A percentile compares a stretch with the other conserved stretches of the same genome.
phyloP scores from a whole-genome alignment of 108 stramenopile species.

The Skeletonema costatum region DNA sequence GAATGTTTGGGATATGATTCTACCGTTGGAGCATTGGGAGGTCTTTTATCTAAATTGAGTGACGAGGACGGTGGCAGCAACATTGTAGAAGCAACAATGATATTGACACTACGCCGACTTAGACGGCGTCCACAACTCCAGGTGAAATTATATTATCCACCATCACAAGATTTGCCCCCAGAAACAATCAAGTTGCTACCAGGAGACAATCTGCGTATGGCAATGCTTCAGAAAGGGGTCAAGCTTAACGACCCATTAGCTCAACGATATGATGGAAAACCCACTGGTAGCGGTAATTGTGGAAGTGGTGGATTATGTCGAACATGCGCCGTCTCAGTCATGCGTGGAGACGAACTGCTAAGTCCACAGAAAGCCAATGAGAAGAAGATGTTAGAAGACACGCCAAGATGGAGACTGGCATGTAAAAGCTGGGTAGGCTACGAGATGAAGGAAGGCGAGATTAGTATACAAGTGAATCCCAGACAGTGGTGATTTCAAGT shows the following conservation, averaged over 20 bases:
- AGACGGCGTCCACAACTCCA: conserved; percentile 44
- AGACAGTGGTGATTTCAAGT: conserved; percentile 59
- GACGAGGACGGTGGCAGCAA: neutral
- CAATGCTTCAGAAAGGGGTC: conserved; percentile 42
- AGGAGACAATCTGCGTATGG: conserved; percentile 53
- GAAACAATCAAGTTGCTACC: conserved; percentile 24
- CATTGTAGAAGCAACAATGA: conserved; percentile 11
- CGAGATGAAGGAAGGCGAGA: conserved; percentile 72
- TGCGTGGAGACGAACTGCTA: conserved; percentile 60
- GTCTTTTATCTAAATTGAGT: conserved; percentile 13
- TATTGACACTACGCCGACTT: conserved; percentile 34
- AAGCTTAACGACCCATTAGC: conserved; percentile 53
- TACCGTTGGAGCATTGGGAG: conserved; percentile 31
- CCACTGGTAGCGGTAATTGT: conserved; percentile 56
- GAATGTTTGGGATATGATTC: conserved; percentile 77
- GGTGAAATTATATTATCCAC: conserved; percentile 44
- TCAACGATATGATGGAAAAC: conserved; percentile 38
- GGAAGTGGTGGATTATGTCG: conserved; percentile 70
- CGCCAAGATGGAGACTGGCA: conserved; percentile 71
- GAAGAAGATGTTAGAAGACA: conserved; percentile 66
- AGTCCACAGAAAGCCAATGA: conserved; percentile 56
- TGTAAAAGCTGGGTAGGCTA: conserved; percentile 82
- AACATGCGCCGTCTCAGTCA: conserved; percentile 68
- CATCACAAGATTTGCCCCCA: conserved; percentile 19
- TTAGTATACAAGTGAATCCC: conserved; percentile 71